phyloP scores from a whole-genome alignment of 495 filamentous ascomycete genomes.

The Aspergillus panamensis region DNA sequence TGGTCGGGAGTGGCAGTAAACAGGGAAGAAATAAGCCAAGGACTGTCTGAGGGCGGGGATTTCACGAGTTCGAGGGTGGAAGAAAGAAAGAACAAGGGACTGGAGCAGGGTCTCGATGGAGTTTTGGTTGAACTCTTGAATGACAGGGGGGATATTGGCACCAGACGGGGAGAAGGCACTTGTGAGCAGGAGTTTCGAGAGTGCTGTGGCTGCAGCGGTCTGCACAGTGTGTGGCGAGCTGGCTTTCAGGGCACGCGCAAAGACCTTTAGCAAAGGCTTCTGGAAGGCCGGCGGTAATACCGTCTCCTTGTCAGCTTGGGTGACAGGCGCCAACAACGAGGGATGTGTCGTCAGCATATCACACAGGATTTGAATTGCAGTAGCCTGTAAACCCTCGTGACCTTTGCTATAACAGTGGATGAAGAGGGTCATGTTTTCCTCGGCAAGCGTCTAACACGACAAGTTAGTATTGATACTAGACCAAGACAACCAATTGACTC shows the following conservation, averaged over 20 bases:
- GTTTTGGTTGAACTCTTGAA: constrained; percentile 46
- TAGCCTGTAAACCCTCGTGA: constrained; percentile 82
- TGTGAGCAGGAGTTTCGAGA: constrained; percentile 83
- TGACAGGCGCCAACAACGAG: constrained; percentile 56
- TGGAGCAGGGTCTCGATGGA: constrained; percentile 67
- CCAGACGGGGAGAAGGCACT: constrained; percentile 44
- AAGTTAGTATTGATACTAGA: constrained; percentile 8
- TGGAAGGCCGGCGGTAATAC: constrained; percentile 43
- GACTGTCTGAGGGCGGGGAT: constrained; percentile 89
- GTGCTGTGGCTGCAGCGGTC: constrained; percentile 73
- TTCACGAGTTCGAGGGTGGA: constrained; percentile 76
- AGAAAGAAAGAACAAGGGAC: constrained; percentile 79
- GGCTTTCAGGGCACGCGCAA: constrained; percentile 69
- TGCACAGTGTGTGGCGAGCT: constrained; percentile 69
- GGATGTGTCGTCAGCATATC: constrained; percentile 90
- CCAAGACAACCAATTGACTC: constrained; percentile 14
- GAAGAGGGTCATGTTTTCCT: constrained; percentile 90
- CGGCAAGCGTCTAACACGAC: constrained; percentile 62
- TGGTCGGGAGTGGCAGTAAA: constrained; percentile 79
- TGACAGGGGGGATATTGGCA: constrained; percentile 37
- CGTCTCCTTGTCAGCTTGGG: constrained; percentile 40
- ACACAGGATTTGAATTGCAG: constrained; percentile 85
- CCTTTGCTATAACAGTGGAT: constrained; percentile 95
- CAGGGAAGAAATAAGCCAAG: constrained; percentile 91
- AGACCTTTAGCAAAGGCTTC: constrained; percentile 70